These are phyloP conservation scores for Rhizopus stolonifer DNA, from an alignment of 371 early-diverging fungal genomes.

Conservation along the genomic window DNA sequence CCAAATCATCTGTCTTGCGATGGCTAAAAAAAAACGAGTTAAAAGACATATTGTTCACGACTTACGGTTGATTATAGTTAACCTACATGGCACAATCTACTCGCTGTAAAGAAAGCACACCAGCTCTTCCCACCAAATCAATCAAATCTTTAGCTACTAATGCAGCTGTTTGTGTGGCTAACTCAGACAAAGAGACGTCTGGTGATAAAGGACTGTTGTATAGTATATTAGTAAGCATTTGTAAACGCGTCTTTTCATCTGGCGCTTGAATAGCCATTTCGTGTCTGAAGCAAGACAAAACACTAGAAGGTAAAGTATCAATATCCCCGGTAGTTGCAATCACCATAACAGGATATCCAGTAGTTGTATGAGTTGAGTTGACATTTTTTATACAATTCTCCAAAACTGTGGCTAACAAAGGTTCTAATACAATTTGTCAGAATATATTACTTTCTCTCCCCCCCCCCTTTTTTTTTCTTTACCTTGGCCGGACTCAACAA, in stretches of 20 bases:
- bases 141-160: slow-evolving; percentile 84
- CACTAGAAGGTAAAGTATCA: slow-evolving; percentile 71
- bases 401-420: slow-evolving; percentile 71
- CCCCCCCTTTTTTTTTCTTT: slow-evolving; percentile 1
- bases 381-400: slow-evolving; percentile 66
- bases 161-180: slow-evolving; percentile 92
- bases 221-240: slow-evolving; percentile 59
- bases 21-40: slow-evolving; percentile 7
- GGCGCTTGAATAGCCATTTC: slow-evolving; percentile 76
- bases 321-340: slow-evolving; percentile 77
- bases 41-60: background rate
- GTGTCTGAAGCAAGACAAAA: slow-evolving; percentile 73
- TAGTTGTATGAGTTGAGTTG: slow-evolving; percentile 50
- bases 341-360: slow-evolving; percentile 73
- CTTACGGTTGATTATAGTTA: no score
- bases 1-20: slow-evolving; percentile 12
- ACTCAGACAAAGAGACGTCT: slow-evolving; percentile 66
- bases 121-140: slow-evolving; percentile 74
- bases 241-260: slow-evolving; percentile 65
- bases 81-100: slow-evolving; percentile 58
- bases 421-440: slow-evolving; percentile 16
- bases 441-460: background rate
- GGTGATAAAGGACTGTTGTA: slow-evolving; percentile 62
- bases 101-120: slow-evolving; percentile 66
- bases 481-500: slow-evolving; percentile 70